Conservation (phyloP, 2,329 filamentous ascomycete genomes). For the Penicillium sp. region DNA sequence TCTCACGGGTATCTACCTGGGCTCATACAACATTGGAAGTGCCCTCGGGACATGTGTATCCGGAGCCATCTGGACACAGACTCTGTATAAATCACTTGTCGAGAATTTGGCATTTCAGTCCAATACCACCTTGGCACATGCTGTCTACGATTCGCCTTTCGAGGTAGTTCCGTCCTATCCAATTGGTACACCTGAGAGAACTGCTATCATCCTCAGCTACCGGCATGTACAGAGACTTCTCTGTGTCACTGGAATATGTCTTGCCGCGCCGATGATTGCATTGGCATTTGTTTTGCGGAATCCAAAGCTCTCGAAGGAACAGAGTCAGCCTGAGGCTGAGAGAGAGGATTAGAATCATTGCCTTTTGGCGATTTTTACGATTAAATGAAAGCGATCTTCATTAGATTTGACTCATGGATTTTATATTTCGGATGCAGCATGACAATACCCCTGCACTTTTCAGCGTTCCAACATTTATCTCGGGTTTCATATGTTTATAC, state of each 20-base stretch:
- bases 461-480: background rate
- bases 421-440: background rate
- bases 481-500: background rate
- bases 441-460: background rate
- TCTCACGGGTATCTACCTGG: conserved; percentile 23
- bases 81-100: conserved; percentile 34
- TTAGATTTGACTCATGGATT: background rate
- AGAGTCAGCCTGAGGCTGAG: conserved; percentile 6
- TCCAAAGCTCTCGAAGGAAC: conserved; percentile 32
- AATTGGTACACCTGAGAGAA: conserved; percentile 37
- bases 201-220: conserved; percentile 40
- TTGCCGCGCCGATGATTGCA: conserved; percentile 51
- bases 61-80: conserved; percentile 47
- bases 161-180: conserved; percentile 32
- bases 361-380: background rate
- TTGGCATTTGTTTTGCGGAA: conserved; percentile 49
- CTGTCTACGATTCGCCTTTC: conserved; percentile 41
- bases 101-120: conserved; percentile 23
- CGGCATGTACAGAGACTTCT: conserved; percentile 51
- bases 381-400: background rate
- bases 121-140: conserved; percentile 36
- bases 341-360: background rate
- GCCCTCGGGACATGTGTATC: conserved; percentile 45
- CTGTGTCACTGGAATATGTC: conserved; percentile 51
- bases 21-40: conserved; percentile 46